phyloP scores from a whole-genome alignment of 805 yeast species.

The Yarrowia sp. region DNA sequence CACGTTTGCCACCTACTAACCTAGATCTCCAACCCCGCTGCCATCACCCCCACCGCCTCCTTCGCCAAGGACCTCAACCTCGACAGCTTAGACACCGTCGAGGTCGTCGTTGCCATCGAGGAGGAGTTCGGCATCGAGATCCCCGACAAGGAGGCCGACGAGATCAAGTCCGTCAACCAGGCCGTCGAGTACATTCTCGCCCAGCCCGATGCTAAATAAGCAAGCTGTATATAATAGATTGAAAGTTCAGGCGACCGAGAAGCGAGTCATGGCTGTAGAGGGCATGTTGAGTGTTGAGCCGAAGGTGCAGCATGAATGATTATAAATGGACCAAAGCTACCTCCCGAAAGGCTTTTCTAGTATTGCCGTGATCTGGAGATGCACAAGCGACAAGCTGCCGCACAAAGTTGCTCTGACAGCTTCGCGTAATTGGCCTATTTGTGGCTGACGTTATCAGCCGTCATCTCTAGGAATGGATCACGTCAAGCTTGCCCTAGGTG shows the following conservation, averaged over 20 bases:
- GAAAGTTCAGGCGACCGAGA: neutral
- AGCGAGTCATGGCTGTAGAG: too few species aligned
- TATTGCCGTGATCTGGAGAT: too few species aligned
- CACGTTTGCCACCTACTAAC: too few species aligned
- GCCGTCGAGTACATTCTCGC: conserved; percentile 76
- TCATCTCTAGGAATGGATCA: neutral
- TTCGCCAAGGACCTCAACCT: conserved; percentile 61
- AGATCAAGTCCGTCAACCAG: conserved; percentile 82
- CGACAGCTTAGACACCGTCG: conserved; percentile 90
- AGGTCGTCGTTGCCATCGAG: conserved; percentile 90
- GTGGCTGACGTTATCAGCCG: too few species aligned
- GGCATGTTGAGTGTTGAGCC: too few species aligned
- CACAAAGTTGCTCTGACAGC: too few species aligned
- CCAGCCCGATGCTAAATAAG: conserved; percentile 39
- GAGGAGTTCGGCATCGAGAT: conserved; percentile 60
- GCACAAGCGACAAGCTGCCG: too few species aligned
- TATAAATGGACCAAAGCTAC: too few species aligned
- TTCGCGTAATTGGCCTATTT: too few species aligned
- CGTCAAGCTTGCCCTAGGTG: too few species aligned
- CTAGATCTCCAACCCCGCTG: conserved; percentile 28
- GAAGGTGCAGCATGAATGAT: too few species aligned
- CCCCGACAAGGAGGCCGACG: conserved; percentile 83
- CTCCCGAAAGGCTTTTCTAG: too few species aligned
- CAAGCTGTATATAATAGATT: conserved; percentile 15
- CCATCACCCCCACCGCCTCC: conserved; percentile 43